These are phyloP conservation scores for Aspergillus diversus DNA, from an alignment of 495 filamentous ascomycete genomes.

Conservation along the genomic window DNA sequence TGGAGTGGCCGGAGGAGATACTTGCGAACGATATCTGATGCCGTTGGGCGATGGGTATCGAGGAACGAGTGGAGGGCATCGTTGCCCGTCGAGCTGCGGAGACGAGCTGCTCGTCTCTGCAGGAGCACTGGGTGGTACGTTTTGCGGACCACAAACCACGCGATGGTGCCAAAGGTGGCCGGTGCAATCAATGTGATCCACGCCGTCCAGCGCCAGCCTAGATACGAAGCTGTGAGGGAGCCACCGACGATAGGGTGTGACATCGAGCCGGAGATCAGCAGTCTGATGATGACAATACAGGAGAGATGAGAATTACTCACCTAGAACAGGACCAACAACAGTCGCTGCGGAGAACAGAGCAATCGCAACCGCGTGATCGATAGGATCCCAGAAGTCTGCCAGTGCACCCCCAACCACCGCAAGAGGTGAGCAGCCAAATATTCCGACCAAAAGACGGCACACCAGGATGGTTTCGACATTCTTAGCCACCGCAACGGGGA, in stretches of 20 bases:
- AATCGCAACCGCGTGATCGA: constrained; percentile 64
- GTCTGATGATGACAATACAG: neutral
- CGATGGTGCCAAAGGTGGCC: constrained; percentile 49
- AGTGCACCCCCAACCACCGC: constrained; percentile 63
- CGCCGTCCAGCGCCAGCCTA: constrained; percentile 67
- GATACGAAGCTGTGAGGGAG: constrained; percentile 58
- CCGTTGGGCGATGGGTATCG: constrained; percentile 56
- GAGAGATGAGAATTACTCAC: constrained; percentile 22
- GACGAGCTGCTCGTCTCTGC: constrained; percentile 54
- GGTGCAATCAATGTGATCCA: constrained; percentile 66
- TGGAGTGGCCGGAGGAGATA: constrained; percentile 63
- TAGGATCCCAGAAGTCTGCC: constrained; percentile 63
- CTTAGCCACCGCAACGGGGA: constrained; percentile 62
- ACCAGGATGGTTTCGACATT: constrained; percentile 63
- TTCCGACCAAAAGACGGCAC: constrained; percentile 62
- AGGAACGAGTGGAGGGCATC: constrained; percentile 60
- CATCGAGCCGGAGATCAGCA: constrained; percentile 12
- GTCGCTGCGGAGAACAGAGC: constrained; percentile 56
- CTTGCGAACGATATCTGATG: constrained; percentile 48
- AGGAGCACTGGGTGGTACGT: constrained; percentile 63
- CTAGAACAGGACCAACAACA: constrained; percentile 60
- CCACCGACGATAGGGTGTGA: constrained; percentile 46
- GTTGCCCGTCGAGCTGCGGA: constrained; percentile 65
- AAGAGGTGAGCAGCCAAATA: constrained; percentile 66
- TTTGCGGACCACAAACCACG: constrained; percentile 60